Conservation (phyloP, 1,284 basidiomycete genomes). For the Hortiboletus rubellus region DNA sequence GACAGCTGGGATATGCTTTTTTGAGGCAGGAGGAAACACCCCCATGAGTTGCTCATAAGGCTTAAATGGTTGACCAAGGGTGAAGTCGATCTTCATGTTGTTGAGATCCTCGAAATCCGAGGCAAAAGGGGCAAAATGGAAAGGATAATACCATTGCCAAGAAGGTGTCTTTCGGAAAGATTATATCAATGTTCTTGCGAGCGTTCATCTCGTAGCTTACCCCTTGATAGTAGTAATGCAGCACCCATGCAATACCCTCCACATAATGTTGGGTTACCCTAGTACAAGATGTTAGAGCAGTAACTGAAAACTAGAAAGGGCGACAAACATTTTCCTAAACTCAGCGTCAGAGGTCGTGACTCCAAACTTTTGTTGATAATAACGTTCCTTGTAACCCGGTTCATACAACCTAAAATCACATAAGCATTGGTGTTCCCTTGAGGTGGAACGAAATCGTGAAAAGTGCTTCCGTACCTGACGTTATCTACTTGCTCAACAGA, state of each 20-base stretch:
- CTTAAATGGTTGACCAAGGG: conserved; percentile 85
- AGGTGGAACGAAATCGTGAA: not conserved
- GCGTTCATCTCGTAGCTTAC: conserved; percentile 34
- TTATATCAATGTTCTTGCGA: conserved; percentile 11
- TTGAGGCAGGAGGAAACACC: conserved; percentile 79
- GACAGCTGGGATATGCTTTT: conserved; percentile 79
- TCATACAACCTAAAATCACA: conserved; percentile 75
- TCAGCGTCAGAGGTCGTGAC: conserved; percentile 70
- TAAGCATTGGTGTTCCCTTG: conserved; percentile 17
- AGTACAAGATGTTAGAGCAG: conserved; percentile 18
- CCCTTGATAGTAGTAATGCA: conserved; percentile 99
- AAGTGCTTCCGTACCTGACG: conserved; percentile 68
- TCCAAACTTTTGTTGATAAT: conserved; percentile 94
- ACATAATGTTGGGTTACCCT: conserved; percentile 86
- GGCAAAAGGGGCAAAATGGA: conserved; percentile 98
- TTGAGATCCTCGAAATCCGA: conserved; percentile 88
- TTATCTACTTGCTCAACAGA: conserved; percentile 91
- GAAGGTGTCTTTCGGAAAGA: conserved; percentile 72
- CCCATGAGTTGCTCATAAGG: conserved; percentile 99
- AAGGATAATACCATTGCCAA: conserved; percentile 99
- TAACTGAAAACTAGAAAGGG: not conserved
- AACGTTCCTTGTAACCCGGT: conserved; percentile 92
- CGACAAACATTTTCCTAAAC: conserved; percentile 71
- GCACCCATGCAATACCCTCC: conserved; percentile 95
- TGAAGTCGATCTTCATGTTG: conserved; percentile 79